phyloP scores from a whole-genome alignment of 2,329 filamentous ascomycete species.

The Emmonsiellopsis sp. region DNA sequence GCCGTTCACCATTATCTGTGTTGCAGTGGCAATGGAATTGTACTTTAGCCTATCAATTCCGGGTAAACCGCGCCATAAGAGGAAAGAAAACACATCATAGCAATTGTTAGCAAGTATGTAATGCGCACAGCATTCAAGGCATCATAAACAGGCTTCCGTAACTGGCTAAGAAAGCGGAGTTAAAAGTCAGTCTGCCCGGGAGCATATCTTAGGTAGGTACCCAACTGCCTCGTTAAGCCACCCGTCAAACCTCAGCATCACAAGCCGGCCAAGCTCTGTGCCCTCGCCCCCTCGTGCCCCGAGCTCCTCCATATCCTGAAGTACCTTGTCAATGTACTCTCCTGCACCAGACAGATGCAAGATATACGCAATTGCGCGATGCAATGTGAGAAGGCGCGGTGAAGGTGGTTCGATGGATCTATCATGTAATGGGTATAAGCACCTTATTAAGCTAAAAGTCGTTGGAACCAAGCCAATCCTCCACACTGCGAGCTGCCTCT shows the following conservation, averaged over 20 bases:
- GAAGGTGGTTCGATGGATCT: slow-evolving; percentile 23
- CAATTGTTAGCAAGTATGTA: too few relatives aligned
- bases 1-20: too few relatives aligned
- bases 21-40: too few relatives aligned
- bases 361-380: slow-evolving; percentile 25
- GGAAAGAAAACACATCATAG: too few relatives aligned
- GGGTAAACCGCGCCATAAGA: too few relatives aligned
- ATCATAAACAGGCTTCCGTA: too few relatives aligned
- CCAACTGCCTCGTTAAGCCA: background rate
- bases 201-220: too few relatives aligned
- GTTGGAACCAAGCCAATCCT: background rate
- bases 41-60: too few relatives aligned
- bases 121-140: too few relatives aligned
- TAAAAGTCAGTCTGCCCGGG: too few relatives aligned
- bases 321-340: slow-evolving; percentile 24
- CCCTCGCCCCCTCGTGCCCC: background rate
- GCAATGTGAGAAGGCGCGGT: slow-evolving; percentile 24
- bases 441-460: slow-evolving; percentile 4
- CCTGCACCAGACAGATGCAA: slow-evolving; percentile 26
- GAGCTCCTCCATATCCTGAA: slow-evolving; percentile 14
- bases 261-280: slow-evolving; percentile 1
- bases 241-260: background rate
- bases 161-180: too few relatives aligned
- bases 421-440: slow-evolving; percentile 19
- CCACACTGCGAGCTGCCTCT: background rate